Evolutionary conservation across 192 early-diverging fungal species (phyloP), one percentile per base, ranked within the genome.

Genomic region (Coemansia sp.): DNA sequence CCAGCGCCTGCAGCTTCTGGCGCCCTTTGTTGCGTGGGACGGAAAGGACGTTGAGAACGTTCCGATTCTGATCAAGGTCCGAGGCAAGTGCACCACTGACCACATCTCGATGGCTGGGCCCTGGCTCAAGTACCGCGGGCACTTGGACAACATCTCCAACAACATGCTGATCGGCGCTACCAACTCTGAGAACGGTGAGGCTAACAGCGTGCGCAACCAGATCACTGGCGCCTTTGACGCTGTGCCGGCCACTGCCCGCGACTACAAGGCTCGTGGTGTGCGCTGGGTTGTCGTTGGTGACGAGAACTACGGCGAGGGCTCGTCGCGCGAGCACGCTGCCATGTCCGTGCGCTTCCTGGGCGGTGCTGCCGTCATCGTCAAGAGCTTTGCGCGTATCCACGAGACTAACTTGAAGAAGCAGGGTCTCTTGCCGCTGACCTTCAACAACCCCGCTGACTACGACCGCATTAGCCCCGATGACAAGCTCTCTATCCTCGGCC

Each of bases 401-500:
- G 95, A 99, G 87, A 99, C 97, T 77, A 99, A 99, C 88, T 89
- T 97, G 67, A 99, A 99, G 91, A 99, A 99, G 89, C 97, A 99
- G 85, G 97, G 97, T 74, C 88, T 99, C 63, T 87, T 99, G 67
- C 97, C 97, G 39, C 86, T 99, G 74, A 97, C 95, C 59, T 99
- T 99, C 74, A 86, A 90, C 82, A 87, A 99, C 87, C 88, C 94
- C 64, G 89, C 87, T 66, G 97, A 99, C 83, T 99, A 99, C 74
- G 94, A 96, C 69, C 91, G 89, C 87, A 88, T 99, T 70, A 85
- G 85, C 64, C 92, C 95, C 63, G 73, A 76, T 19, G 97, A 98
- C 85, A 93, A 90, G 76, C 87, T 98, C 65, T 90, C 90, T 42
- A 92, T 98, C 78, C 67, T 94, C 66, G 97, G 97, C 68, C 88